Percentiles rank a stretch among this genome's conserved stretches.
These are phyloP conservation scores for Chaetomium sp. DNA, from an alignment of 2,329 filamentous ascomycete genomes.

Conservation along the genomic window DNA sequence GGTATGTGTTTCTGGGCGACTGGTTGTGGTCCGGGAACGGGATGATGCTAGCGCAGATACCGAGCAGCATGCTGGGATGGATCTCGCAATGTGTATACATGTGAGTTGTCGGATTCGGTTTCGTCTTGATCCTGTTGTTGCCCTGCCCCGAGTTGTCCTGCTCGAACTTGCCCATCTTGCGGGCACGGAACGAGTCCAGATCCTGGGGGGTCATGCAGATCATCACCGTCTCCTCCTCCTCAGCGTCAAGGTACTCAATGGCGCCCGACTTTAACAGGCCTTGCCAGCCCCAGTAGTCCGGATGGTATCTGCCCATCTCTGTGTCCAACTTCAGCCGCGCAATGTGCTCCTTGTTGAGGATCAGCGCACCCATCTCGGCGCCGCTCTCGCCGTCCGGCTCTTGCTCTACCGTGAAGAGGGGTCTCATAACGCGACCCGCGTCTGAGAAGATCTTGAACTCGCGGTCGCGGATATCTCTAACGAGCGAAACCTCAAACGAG, in stretches of 20 bases:
- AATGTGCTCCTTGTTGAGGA: conserved; percentile 82
- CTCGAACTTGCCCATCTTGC: conserved; percentile 65
- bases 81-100: conserved; percentile 99
- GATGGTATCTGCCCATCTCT: conserved; percentile 61
- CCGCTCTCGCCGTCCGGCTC: conserved; percentile 70
- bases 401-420: conserved; percentile 91
- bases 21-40: conserved; percentile 99
- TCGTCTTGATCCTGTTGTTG: conserved; percentile 84
- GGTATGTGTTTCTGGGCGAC: conserved; percentile 98
- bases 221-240: conserved; percentile 98
- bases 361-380: conserved; percentile 66
- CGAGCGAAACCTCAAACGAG: conserved; percentile 88
- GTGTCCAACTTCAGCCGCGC: conserved; percentile 73
- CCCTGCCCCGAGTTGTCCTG: conserved; percentile 63
- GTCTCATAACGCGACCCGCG: conserved; percentile 90
- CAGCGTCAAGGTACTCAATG: conserved; percentile 94
- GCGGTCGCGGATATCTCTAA: conserved; percentile 93
- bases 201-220: conserved; percentile 99
- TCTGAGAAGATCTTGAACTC: conserved; percentile 99
- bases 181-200: conserved; percentile 73
- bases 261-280: conserved; percentile 81
- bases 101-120: conserved; percentile 82
- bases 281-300: conserved; percentile 79
- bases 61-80: conserved; percentile 97
- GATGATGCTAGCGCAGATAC: conserved; percentile 98